Base-by-base conservation (phyloP, 371 early-diverging fungal species). In the Mucor mucedo region DNA sequence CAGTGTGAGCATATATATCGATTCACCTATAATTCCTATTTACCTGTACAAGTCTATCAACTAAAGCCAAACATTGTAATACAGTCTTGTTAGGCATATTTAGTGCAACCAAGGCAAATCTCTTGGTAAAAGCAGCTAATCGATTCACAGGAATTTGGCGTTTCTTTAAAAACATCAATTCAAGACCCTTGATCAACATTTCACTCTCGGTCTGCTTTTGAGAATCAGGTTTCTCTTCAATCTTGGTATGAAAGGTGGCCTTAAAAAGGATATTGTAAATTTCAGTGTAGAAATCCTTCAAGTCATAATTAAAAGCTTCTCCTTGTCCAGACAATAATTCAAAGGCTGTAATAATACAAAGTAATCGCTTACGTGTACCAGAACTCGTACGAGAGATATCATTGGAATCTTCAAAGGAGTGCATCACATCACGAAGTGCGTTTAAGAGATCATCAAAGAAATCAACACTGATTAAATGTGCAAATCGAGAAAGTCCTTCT, bases 401-500 rank as follows among this genome's bases (percentile, higher is more conserved):
- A 21, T 75, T 76, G 3, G 63, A 67, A 4, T 73, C 71, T 30
- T 75, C 75, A 38, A 76, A 63, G 2, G 65, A 59, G 42, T 80
- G 73, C 84, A 93, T 87, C 33, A 97, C 93, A 54, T 83, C 87
- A 66, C 92, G 91, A 30, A 97, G 84, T 9, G 91, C 84, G 33
- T 84, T 81, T 54, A 96, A 73, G 61, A 97, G 68, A 71, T 97
- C 98, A n/a, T 85, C 83, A 73, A 96, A 97, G 68, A 95, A 95
- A 69, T 96, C 97, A 9, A 97, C 89, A 65, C 89, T 95, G 73
- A 97, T 96, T 54, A 96, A 80, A 71, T 96, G 97, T 1, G 95
- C 92, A 79, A 93, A 95, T 61, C 88, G 86, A 55, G 92, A 89
- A 60, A 97, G 88, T 5, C 98, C 97, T 77, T 95, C 95, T 6